These are phyloP conservation scores for Tuber brumale DNA, from an alignment of 495 filamentous ascomycete genomes.

Conservation along the genomic window DNA sequence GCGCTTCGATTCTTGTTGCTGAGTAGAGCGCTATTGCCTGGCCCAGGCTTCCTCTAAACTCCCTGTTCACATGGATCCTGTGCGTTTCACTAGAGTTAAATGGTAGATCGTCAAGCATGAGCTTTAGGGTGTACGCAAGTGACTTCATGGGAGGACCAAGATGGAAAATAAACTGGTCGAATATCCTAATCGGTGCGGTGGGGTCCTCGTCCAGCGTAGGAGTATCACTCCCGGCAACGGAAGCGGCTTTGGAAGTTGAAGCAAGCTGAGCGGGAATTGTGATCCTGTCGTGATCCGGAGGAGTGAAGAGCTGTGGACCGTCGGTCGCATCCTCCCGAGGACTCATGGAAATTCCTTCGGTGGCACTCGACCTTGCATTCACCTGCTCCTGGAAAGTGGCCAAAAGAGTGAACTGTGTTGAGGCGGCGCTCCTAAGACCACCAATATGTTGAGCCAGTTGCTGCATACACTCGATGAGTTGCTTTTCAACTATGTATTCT, in stretches of 20 bases:
- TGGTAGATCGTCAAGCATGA: constrained; percentile 80
- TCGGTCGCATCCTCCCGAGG: constrained; percentile 23
- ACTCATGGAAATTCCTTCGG: constrained; percentile 4
- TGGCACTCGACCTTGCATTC: background rate
- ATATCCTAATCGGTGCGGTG: constrained; percentile 61
- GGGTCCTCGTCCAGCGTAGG: constrained; percentile 41
- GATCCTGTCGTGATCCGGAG: constrained; percentile 37
- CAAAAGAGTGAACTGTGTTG: constrained; percentile 78
- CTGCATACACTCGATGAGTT: constrained; percentile 76
- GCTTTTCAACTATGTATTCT: constrained; percentile 71
- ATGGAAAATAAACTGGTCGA: constrained; percentile 75
- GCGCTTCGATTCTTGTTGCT: constrained; percentile 62
- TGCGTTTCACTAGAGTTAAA: constrained; percentile 49
- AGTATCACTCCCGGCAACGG: background rate
- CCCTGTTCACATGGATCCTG: constrained; percentile 62
- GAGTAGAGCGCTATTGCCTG: constrained; percentile 75
- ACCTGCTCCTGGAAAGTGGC: constrained; percentile 20
- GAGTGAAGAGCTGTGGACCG: constrained; percentile 34
- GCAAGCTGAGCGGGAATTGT: constrained; percentile 36
- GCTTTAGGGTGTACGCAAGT: constrained; percentile 77
- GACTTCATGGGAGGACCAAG: constrained; percentile 95
- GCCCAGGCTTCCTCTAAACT: constrained; percentile 67
- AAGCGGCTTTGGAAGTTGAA: constrained; percentile 42
- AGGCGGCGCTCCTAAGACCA: constrained; percentile 80
- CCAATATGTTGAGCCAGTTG: constrained; percentile 84